Evolutionary conservation across 306 rosid species (phyloP), one percentile per base, ranked within the genome.

Genomic region (Bauhinia variegata): DNA sequence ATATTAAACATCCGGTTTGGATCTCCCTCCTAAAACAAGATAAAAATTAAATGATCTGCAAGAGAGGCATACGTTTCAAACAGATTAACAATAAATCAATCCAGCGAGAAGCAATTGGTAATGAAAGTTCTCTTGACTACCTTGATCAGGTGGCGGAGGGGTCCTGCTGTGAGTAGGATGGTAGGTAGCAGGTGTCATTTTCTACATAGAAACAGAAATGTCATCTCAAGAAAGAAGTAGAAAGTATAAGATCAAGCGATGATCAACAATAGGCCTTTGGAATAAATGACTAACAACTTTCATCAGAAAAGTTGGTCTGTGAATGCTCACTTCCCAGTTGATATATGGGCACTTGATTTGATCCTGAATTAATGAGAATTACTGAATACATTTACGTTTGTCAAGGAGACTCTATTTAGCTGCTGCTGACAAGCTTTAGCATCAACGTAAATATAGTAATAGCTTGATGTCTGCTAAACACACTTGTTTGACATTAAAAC

Each of bases 131-230:
- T 50, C 31, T 53, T 39, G 30, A 41, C 52, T 84, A 89, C 96
- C 96, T 85, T 92, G 98, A 86, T 92, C 93, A 36, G 96, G 87
- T 31, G 96, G 93, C 5, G 96, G 96, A 84, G 81, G 79, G n/a
- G 93, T 81, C 75, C 83, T 73, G 83, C 32, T 75, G 79, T 92
- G 96, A 46, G 96, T 92, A 38, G 96, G 88, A 71, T 86, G 88
- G 82, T 92, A 89, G 78, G 96, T 87, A 47, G 84, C 70, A 5
- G 93, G 96, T 2, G 82, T 63, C 87, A 78, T 79, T 74, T 86
- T 87, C 96, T 92, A 71, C 80, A 76, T 33, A 67, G 46, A 54
- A 69, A 60, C 14, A 76, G 46, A 57, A 44, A 54, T 46, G 41
- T 37, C 9, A 38, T 63, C 23, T 75, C 64, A 43, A 18, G 49